Base-by-base conservation (phyloP, 108 stramenopile species). In the Asterionellopsis glacialis region DNA sequence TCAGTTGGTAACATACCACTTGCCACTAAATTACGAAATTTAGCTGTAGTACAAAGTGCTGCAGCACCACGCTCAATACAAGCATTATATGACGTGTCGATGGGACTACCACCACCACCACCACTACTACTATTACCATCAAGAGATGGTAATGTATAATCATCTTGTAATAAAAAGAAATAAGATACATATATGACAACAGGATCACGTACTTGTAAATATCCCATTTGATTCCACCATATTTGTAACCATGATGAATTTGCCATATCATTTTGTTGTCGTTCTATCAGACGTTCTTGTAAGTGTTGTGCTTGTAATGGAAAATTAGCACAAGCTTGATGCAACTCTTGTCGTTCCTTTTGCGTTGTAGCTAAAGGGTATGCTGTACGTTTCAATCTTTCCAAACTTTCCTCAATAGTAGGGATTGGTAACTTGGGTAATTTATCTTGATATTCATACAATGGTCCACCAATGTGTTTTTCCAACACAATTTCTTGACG, bases 351-450 rank as follows among this genome's bases (percentile, higher is more conserved):
- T 40, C 45, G 51, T 67, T 91, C 88, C 49, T 85, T 77, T 21
- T 66, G 62, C 19, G 63, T 49, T 57, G 64, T 62, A 2, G 85
- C 87, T 59, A 92, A 55, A 39, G 88, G 84, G 56, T 81, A 59
- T 0, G 77, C 85, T n/a, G 90, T 87, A 23, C 80, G 72, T 33
- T 85, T 63, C 69, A 88, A 85, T 58, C 55, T 75, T 38, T 65
- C 16, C 19, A 89, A 55, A 14, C 86, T 89, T 11, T 87, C 88
- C 26, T 77, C 77, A 40, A 87, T 65, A 44, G 73, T 39, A 11
- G 89, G 87, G n/a, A 92, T 62, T 47, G 90, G 90, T 24, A 92
- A 76, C 23, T 77, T 55, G 11, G 90, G 90, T 9, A 92, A 60
- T 4, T 63, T 61, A 42, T 38, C 25, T 56, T 92, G 90, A 44